Conservation (phyloP, 805 yeast genomes). For the Spathaspora girioi region DNA sequence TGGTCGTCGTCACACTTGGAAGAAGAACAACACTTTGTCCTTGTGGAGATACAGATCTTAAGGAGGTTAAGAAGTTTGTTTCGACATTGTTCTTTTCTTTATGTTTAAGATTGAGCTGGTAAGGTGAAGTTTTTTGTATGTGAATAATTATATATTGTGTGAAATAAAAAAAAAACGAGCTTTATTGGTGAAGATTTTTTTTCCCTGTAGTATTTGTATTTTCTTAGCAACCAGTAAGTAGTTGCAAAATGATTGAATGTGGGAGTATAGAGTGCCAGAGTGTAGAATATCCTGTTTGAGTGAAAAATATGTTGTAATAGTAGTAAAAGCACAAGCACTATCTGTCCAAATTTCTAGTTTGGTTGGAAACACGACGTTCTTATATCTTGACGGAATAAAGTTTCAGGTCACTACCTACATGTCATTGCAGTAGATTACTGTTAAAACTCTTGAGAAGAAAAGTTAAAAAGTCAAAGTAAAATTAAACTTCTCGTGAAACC, state of each 20-base stretch:
- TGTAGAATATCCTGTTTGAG: too few species aligned
- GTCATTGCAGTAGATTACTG: too few species aligned
- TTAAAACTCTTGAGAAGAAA: too few species aligned
- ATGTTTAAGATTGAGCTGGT: background rate
- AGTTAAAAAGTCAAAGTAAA: too few species aligned
- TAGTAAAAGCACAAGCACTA: too few species aligned
- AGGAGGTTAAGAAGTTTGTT: constrained; percentile 12
- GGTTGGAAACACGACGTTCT: too few species aligned
- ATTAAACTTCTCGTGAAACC: background rate
- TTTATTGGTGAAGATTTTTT: background rate
- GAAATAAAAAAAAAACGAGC: background rate
- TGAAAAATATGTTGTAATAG: too few species aligned
- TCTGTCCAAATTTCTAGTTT: too few species aligned
- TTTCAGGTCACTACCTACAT: too few species aligned
- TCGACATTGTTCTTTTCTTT: background rate
- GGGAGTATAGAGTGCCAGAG: background rate
- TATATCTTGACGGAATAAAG: too few species aligned
- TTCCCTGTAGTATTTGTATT: background rate
- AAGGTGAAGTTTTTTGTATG: background rate
- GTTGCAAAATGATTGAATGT: background rate
- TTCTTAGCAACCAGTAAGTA: background rate
- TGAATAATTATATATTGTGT: background rate
- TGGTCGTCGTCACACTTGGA: constrained; percentile 99
- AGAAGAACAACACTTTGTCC: constrained; percentile 96
- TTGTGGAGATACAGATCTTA: constrained; percentile 99